phyloP scores from a whole-genome alignment of 805 yeast genomes.

The Schizosaccharomyces lindneri region DNA sequence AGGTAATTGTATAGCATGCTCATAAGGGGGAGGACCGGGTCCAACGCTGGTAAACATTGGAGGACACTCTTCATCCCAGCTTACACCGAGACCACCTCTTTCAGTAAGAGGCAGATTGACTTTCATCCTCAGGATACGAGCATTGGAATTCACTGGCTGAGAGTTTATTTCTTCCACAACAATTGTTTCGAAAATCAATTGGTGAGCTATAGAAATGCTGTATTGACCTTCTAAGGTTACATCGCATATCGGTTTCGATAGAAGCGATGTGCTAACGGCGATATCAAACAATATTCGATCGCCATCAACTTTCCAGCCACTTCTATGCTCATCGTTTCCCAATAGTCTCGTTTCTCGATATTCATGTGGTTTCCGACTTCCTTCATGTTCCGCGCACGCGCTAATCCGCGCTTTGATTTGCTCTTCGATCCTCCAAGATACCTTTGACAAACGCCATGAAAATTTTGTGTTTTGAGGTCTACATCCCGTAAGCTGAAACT shows the following conservation, averaged over 20 bases:
- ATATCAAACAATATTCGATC: slow-evolving; percentile 49
- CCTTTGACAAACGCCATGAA: slow-evolving; percentile 85
- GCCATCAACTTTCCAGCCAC: slow-evolving; percentile 90
- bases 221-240: slow-evolving; percentile 38
- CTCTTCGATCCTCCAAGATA: slow-evolving; percentile 78
- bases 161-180: slow-evolving; percentile 61
- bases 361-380: slow-evolving; percentile 2
- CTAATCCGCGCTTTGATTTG: slow-evolving; percentile 33
- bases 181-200: slow-evolving; percentile 63
- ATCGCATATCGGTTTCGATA: slow-evolving; percentile 43
- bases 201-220: slow-evolving; percentile 57
- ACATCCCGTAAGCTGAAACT: slow-evolving; percentile 41
- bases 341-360: slow-evolving; percentile 49
- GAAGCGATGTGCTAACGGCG: slow-evolving; percentile 4
- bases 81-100: slow-evolving; percentile 80
- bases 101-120: slow-evolving; percentile 61
- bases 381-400: slow-evolving; percentile 22
- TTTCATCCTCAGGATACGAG: slow-evolving; percentile 84
- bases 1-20: background rate
- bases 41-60: slow-evolving; percentile 71
- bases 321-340: slow-evolving; percentile 54
- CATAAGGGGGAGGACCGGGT: background rate
- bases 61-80: slow-evolving; percentile 98
- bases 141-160: slow-evolving; percentile 24
- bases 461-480: slow-evolving; percentile 7